Evolutionary conservation across 805 yeast genomes (phyloP), one percentile per base, ranked within the genome.

Genomic region (Wickerhamiella dianesei): DNA sequence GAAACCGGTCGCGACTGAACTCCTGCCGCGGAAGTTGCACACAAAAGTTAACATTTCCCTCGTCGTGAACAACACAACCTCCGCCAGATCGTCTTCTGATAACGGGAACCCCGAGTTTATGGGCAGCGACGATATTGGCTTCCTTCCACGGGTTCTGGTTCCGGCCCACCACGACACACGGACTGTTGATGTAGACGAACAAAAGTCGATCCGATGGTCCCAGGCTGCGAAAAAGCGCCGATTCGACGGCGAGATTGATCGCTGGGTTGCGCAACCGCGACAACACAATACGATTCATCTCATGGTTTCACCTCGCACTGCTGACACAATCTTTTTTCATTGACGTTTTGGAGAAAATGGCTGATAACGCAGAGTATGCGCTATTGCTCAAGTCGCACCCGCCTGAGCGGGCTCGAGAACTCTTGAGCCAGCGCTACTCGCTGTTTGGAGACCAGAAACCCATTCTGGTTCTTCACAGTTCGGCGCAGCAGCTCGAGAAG

Each of bases 91-190:
- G 67, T 47, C 99, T 69, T 54, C 99, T 69, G 4, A 92, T 59
- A 5, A 88, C 58, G 0, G 94, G 89, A 21, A 84, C 70, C 2
- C 67, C 66, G 3, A 74, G 61, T 0, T 67, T 53, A 3, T 70
- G 64, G 3, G 83, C 64, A 13, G 76, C 57, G 0, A 76, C 71
- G 2, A 92, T 48, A 56, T 84, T 82, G 37, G 79, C 72, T 60
- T 92, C 99, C 49, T 78, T 75, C 85, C 89, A 89, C 2, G 96
- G 94, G 52, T 87, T 92, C 63, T 92, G 99, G 59, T 92, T 92
- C 58, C 94, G 86, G 0, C 99, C 99, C 12, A 92, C 70, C 1
- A 92, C 95, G n/a, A 87, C 85, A 61, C 95, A 84, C 1, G 89
- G 85, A 2, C 75, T 61, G 59, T 92, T 92, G 35, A 72, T 69